phyloP scores from a whole-genome alignment of 768 basidiomycete genomes.

The Psilocybe cyanescens region DNA sequence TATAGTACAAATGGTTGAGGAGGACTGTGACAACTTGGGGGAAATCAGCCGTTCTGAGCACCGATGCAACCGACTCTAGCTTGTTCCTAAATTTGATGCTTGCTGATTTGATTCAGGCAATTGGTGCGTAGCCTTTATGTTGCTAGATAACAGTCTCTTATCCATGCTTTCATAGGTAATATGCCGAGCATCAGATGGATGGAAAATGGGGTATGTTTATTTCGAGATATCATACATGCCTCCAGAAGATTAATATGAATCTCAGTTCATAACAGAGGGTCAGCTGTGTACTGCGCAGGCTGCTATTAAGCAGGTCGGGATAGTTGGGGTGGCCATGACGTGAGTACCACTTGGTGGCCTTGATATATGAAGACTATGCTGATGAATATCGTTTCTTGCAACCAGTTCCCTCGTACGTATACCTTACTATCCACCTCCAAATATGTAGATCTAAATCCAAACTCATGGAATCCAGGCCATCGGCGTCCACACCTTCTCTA shows the following conservation, averaged over 20 bases:
- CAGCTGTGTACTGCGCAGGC: constrained; percentile 49
- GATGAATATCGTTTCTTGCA: not conserved
- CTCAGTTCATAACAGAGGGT: constrained; percentile 35
- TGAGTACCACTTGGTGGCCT: constrained; percentile 29
- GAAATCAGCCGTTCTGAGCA: constrained; percentile 3
- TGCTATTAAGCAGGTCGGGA: constrained; percentile 49
- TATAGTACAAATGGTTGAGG: constrained; percentile 24
- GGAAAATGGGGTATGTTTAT: constrained; percentile 30
- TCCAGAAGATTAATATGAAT: constrained; percentile 1
- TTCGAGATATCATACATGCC: not conserved
- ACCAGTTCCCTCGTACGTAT: not conserved
- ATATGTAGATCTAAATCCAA: not conserved
- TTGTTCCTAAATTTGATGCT: constrained; percentile 54
- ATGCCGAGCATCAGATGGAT: constrained; percentile 50
- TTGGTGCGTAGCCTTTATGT: constrained; percentile 25
- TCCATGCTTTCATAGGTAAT: constrained; percentile 28
- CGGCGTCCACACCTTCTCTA: constrained; percentile 50
- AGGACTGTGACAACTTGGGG: constrained; percentile 18
- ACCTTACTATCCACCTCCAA: not conserved
- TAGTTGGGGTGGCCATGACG: constrained; percentile 49
- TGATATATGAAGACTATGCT: constrained; percentile 21
- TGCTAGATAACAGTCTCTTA: not conserved
- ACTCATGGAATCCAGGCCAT: constrained; percentile 35
- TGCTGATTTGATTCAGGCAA: constrained; percentile 50
- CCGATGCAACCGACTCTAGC: constrained; percentile 35